A percentile compares a stretch with the other conserved stretches of the same genome.
Evolutionary conservation across 345 rosid species (phyloP).

Genomic region (Eucalyptus brandiana): DNA sequence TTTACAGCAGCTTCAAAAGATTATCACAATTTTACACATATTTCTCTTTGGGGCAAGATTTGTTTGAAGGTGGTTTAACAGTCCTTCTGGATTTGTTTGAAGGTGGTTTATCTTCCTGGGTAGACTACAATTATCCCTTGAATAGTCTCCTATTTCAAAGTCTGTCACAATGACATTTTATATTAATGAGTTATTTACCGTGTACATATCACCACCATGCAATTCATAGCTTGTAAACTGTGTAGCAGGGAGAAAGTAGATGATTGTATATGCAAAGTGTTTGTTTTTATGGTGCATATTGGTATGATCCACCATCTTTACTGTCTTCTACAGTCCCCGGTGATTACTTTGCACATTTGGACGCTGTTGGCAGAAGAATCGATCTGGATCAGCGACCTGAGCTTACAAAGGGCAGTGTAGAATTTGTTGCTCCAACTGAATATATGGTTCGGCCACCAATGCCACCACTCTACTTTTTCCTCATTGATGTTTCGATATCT

Average conservation of each 20-base stretch:
- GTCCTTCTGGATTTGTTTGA: neutral
- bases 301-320: neutral
- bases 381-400: conserved; percentile 97
- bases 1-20: neutral
- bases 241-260: neutral
- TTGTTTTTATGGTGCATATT: neutral
- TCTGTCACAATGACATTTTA: neutral
- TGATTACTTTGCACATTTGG: conserved; percentile 87
- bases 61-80: neutral
- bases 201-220: neutral
- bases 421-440: conserved; percentile 94
- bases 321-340: conserved; percentile 61
- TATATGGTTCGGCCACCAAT: conserved; percentile 99
- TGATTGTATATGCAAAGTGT: neutral
- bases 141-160: neutral
- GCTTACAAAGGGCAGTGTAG: conserved; percentile 89
- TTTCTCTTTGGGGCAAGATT: neutral
- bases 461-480: conserved; percentile 95
- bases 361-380: conserved; percentile 81
- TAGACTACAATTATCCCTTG: neutral
- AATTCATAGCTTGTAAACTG: neutral
- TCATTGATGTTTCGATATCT: conserved; percentile 88
- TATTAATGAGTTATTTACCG: neutral
- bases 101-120: neutral
- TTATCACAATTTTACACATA: neutral